A percentile compares a stretch with the other conserved stretches of the same genome.
Evolutionary conservation across 176 grass and related monocot genomes (phyloP).

Genomic region (Triticum urartu): DNA sequence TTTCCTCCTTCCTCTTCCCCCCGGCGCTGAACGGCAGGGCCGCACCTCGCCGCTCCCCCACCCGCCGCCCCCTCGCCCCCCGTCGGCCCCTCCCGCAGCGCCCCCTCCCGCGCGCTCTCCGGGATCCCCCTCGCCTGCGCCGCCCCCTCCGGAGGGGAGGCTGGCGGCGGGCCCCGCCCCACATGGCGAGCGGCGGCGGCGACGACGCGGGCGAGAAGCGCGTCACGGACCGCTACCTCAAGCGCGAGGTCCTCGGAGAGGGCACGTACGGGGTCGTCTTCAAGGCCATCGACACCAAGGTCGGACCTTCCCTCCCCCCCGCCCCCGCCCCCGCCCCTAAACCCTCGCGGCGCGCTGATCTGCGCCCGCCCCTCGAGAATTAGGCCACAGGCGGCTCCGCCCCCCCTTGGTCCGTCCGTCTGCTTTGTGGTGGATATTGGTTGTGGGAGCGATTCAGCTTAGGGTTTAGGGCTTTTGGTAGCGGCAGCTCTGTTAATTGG

Average conservation of each 20-base stretch:
- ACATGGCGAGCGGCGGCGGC: conserved; percentile 52
- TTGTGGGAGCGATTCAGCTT: background rate
- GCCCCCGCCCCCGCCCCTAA: background rate
- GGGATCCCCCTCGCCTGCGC: background rate
- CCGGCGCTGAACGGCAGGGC: background rate
- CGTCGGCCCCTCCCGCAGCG: background rate
- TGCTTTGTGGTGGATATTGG: background rate
- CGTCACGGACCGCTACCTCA: conserved; percentile 78
- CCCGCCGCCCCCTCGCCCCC: background rate
- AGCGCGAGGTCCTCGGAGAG: conserved; percentile 83
- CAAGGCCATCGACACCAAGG: conserved; percentile 95
- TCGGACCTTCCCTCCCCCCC: background rate
- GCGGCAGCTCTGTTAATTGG: conserved; percentile 1
- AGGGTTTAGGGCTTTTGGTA: background rate
- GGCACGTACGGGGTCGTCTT: conserved; percentile 92
- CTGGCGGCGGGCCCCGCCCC: background rate
- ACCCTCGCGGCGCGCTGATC: conserved; percentile 32
- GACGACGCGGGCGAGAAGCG: conserved; percentile 51
- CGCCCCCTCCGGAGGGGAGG: background rate
- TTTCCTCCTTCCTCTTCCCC: too few species aligned
- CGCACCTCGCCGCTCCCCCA: too few species aligned
- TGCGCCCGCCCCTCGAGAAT: background rate
- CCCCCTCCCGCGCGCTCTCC: background rate
- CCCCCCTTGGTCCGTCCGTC: background rate
- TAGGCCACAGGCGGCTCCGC: background rate